Evolutionary conservation across 768 basidiomycete species (phyloP).

Genomic region (Tylopilus subfusipes): DNA sequence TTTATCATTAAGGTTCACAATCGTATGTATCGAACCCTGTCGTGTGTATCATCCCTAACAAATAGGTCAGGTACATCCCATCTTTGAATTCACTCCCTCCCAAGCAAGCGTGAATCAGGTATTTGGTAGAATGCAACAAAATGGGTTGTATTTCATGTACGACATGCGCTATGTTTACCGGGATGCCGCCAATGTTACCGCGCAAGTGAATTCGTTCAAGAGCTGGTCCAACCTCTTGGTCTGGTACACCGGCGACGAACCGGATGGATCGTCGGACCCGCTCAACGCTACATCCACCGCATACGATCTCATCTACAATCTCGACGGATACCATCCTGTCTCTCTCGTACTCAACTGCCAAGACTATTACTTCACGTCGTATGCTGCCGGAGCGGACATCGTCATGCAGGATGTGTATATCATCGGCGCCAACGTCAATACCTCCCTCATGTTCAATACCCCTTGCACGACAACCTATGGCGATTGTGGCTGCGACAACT

Average conservation of each 20-base stretch:
- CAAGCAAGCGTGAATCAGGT: conserved; percentile 42
- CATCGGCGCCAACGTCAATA: conserved; percentile 57
- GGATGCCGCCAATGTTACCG: conserved; percentile 55
- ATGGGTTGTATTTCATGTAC: conserved; percentile 68
- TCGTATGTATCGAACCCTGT: conserved; percentile 27
- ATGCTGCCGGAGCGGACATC: conserved; percentile 64
- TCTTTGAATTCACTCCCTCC: conserved; percentile 61
- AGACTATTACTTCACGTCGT: conserved; percentile 59
- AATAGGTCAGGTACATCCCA: conserved; percentile 53
- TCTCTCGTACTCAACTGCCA: conserved; percentile 63
- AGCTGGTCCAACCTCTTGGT: conserved; percentile 61
- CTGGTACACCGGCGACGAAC: conserved; percentile 74
- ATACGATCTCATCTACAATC: conserved; percentile 53
- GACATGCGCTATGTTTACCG: conserved; percentile 75
- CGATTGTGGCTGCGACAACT: conserved; percentile 71
- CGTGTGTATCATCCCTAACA: conserved; percentile 4
- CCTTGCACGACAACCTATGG: conserved; percentile 62
- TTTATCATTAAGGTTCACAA: conserved; percentile 7
- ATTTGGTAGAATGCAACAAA: conserved; percentile 65
- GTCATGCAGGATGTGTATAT: conserved; percentile 58
- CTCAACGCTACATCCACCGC: conserved; percentile 49
- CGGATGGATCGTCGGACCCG: conserved; percentile 66
- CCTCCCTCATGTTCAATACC: conserved; percentile 56
- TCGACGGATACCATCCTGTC: conserved; percentile 67
- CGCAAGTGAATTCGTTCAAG: conserved; percentile 66